phyloP scores from a whole-genome alignment of 441 rosid species.

The Populus hybrid region DNA sequence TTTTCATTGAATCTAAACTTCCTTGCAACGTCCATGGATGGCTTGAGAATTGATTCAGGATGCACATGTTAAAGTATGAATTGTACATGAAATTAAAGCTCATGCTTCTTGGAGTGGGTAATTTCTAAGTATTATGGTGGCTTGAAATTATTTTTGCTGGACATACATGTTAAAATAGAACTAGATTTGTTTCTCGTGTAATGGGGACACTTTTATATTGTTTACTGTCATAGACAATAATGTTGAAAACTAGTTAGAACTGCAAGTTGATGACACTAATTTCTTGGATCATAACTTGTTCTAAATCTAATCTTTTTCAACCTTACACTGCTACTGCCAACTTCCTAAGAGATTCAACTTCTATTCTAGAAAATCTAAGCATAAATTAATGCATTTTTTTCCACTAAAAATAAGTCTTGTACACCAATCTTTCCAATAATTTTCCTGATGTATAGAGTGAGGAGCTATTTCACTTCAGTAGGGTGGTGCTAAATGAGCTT shows the following conservation, averaged over 20 bases:
- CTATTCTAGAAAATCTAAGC: background rate
- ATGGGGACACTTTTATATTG: slow-evolving; percentile 1
- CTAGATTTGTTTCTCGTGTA: background rate
- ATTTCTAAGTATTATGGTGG: slow-evolving; percentile 1
- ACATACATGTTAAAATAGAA: slow-evolving; percentile 3
- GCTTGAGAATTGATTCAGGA: background rate
- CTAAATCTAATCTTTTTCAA: background rate
- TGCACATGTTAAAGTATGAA: slow-evolving; percentile 9
- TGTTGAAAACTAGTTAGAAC: background rate
- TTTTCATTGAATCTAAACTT: slow-evolving; percentile 16
- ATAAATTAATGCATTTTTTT: background rate
- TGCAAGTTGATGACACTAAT: background rate
- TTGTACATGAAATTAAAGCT: background rate
- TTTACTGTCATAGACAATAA: background rate
- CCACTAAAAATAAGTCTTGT: background rate
- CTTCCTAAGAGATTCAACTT: background rate
- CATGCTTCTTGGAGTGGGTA: background rate
- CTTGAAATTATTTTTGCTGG: background rate
- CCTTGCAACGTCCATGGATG: slow-evolving; percentile 2
- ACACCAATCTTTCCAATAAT: background rate
- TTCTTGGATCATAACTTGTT: background rate
- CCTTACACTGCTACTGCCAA: background rate
- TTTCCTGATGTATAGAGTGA: background rate
- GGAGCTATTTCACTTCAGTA: background rate
- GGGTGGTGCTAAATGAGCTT: slow-evolving; percentile 5